Base-by-base conservation (phyloP, 2,329 filamentous ascomycete genomes). In the Rutstroemia sp. region DNA sequence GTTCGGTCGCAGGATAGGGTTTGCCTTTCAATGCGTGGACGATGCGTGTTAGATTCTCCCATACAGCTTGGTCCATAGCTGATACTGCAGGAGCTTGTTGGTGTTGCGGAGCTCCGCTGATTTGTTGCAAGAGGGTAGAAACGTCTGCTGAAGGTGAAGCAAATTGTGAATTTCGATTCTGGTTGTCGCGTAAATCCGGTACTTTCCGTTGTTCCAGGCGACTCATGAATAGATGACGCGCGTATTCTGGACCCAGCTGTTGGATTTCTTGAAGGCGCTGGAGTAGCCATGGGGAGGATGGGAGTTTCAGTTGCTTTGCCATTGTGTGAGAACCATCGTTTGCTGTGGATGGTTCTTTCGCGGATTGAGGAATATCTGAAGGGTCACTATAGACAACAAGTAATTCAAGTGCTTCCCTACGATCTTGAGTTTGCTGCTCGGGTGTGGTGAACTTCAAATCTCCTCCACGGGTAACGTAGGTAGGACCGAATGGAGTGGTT, bases 351-450 rank as follows among this genome's bases (percentile, higher is more conserved):
- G 67, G 66, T 57, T 70, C 68, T 48, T 68, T 71, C 18, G 69
- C 62, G 9, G 68, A 66, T 16, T 62, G 61, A 25, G 69, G 69
- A 48, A 71, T 70, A 50, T 71, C 69, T 51, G 59, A 61, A 14
- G 61, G 61, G 62, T 69, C 66, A 23, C 65, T 68, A 49, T 71
- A 71, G 21, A 70, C 59, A 38, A 67, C 79, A 78, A 86, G 82
- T 37, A 86, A 73, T 63, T 83, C 81, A 10, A 74, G 74, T 48
- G 76, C 77, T 65, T 85, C 82, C 25, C 82, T 78, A 48, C 80
- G 75, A 6, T 75, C 73, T 67, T 84, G 83, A 23, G 71, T 67
- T 58, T 77, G 75, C 61, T 82, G 79, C 67, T 85, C 79, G 0
- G 77, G 73, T 0, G 82, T 85, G 18, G 73, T 70, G 37, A 85